Base-by-base conservation (phyloP, 805 yeast genomes). In the Pichia nakasei region DNA sequence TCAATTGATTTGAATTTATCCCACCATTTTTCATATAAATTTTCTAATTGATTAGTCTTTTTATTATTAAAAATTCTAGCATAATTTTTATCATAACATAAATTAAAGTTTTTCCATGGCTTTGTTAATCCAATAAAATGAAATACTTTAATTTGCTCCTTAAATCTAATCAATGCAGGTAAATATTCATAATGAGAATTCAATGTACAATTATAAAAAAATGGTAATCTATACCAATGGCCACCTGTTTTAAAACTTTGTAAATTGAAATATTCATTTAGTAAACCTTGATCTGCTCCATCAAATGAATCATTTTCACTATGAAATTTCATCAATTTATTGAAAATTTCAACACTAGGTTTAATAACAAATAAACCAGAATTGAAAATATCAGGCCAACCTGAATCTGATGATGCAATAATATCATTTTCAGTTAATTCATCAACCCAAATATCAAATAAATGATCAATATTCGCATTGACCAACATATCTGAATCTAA, bases 361-460 rank as follows among this genome's bases (percentile, higher is more conserved):
- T 69, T 67, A 22, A 79, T 58, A 4, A 79, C 66, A 55, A 86
- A 68, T 19, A 86, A 76, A 4, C 96, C 95, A 27, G 88, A 76
- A 61, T 87, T 86, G 67, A 87, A 87, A 54, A 82, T 72, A 64
- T 87, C 96, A 0, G 95, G 95, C 85, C 94, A 87, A 13, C 95
- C 95, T n/a, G 77, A 69, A 63, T 87, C 96, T 0, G 94, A 84
- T 15, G 81, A 67, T 0, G 93, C 89, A 33, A 66, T 49, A 3
- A 74, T 60, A 9, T 53, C 60, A 53, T 43, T 37, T n/a, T 24
- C 29, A 7, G 33, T 50, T 38, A 39, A 48, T 35, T 13, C 54
- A 49, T 35, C 21, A 9, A 4, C 3, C 49, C 21, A 58, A 54
- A n/a, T 13, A 5, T 45, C 46, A 43, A 65, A 59, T 18, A 65